These are phyloP conservation scores for Fusarium oligoseptatum DNA, from an alignment of 2,329 filamentous ascomycete species.

Conservation along the genomic window DNA sequence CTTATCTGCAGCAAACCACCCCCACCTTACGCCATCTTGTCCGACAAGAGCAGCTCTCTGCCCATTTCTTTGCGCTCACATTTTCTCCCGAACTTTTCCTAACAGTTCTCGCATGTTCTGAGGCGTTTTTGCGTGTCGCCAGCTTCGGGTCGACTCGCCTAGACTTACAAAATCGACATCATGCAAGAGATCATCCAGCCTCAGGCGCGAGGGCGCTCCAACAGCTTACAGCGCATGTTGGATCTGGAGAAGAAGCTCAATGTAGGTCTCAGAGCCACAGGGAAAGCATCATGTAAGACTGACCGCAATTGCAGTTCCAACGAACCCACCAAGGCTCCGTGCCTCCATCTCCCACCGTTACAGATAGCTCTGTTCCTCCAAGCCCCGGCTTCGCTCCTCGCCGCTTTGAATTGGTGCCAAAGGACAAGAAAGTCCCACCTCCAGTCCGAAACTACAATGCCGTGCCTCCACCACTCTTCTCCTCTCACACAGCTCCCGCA, in stretches of 20 bases:
- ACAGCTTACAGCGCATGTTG: conserved; percentile 70
- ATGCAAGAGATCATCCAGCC: conserved; percentile 36
- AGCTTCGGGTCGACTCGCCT: conserved; percentile 29
- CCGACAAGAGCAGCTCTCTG: conserved; percentile 16
- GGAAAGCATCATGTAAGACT: not conserved
- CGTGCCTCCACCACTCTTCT: conserved; percentile 38
- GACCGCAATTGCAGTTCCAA: conserved; percentile 28
- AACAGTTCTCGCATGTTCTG: conserved; percentile 29
- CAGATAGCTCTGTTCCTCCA: conserved; percentile 36
- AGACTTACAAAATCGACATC: conserved; percentile 7
- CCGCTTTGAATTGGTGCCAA: conserved; percentile 45
- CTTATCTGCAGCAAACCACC: conserved; percentile 37
- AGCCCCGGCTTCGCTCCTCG: conserved; percentile 40
- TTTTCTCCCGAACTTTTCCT: conserved; percentile 23
- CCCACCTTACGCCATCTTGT: conserved; percentile 27
- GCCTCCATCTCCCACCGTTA: conserved; percentile 33
- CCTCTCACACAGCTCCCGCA: conserved; percentile 20
- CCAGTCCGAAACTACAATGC: conserved; percentile 45
- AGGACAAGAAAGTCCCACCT: conserved; percentile 41
- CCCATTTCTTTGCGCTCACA: not conserved
- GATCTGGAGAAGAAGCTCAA: conserved; percentile 70
- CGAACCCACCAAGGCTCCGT: conserved; percentile 33
- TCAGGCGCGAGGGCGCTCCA: conserved; percentile 49
- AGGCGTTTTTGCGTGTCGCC: conserved; percentile 21
- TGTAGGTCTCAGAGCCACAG: conserved; percentile 56